Base-by-base conservation (phyloP, 2,329 filamentous ascomycete genomes). In the Cladosporium sp. region DNA sequence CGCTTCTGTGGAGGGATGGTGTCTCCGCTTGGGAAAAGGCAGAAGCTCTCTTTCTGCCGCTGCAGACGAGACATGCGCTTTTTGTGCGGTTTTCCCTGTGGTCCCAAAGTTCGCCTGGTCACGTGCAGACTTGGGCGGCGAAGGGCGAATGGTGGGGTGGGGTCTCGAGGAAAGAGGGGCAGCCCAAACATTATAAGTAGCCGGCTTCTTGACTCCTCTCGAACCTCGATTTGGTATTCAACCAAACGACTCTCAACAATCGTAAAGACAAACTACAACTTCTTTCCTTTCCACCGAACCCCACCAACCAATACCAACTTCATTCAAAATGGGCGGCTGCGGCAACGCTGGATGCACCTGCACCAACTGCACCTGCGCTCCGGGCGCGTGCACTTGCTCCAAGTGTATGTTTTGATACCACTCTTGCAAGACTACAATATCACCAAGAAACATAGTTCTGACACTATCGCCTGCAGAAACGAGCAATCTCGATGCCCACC, bases 301-400 rank as follows among this genome's bases (percentile, higher is more conserved):
- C 12, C 4, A 12, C 22, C 36, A 34, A 50, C 40, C 41, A 53
- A 50, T 49, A 11, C 48, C 38, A 44, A 40, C 24, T 19, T 47
- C 50, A 47, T 52, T 53, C 59, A 63, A 51, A 47, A 66, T 66
- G 63, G 61, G 58, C 52, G 62, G 62, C 61, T 66, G 63, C 54
- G 63, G 62, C 39, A 65, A 64, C 58, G 51, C 61, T 39, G 56
- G 55, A 41, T 64, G 62, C 62, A 57, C 61, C 22, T 65, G 62
- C 62, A 51, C 57, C 53, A 57, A 54, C 52, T 63, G 61, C 63
- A 47, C 52, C 45, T 64, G 62, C 55, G 56, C 62, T 15, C 49
- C 60, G 15, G 63, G 63, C 53, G 47, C 54, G 40, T 65, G 63
- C 63, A 54, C 56, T 42, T 65, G 60, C 57, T 36, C 32, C 32